A percentile compares a stretch with the other conserved stretches of the same genome.
Evolutionary conservation across 495 filamentous ascomycete genomes (phyloP).

Genomic region (Penicillium fimorum): DNA sequence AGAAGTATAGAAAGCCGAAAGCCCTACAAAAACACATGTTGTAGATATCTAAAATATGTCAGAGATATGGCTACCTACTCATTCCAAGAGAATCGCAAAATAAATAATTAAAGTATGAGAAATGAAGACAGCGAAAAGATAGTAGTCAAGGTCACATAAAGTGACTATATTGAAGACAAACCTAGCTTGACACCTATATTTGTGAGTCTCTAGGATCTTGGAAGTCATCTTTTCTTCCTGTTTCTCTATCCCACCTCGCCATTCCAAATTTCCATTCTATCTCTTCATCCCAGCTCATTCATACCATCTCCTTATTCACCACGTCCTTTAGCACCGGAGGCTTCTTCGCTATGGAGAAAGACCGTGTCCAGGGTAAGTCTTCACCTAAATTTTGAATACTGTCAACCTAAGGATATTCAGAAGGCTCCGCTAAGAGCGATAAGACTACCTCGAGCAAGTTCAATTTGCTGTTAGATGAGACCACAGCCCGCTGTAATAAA

Average conservation of each 20-base stretch:
- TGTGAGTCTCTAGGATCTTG: too few relatives aligned
- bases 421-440: not conserved
- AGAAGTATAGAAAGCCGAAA: not conserved
- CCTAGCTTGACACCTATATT: not conserved
- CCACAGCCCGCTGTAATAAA: not conserved
- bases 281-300: not conserved
- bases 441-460: not conserved
- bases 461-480: not conserved
- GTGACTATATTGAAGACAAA: not conserved
- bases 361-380: not conserved
- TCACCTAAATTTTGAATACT: not conserved
- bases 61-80: too few relatives aligned
- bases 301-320: too few relatives aligned
- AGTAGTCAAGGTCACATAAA: not conserved
- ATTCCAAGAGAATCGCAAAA: not conserved
- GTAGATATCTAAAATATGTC: too few relatives aligned
- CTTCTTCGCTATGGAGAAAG: not conserved
- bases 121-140: not conserved
- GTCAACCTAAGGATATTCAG: not conserved
- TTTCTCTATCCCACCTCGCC: not conserved
- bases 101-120: not conserved
- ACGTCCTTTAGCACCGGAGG: not conserved
- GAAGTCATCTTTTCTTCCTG: not conserved
- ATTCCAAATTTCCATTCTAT: not conserved
- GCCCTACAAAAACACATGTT: not conserved